Evolutionary conservation across 306 rosid genomes (phyloP), one percentile per base, ranked within the genome.

Genomic region (Cucurbita pepo): DNA sequence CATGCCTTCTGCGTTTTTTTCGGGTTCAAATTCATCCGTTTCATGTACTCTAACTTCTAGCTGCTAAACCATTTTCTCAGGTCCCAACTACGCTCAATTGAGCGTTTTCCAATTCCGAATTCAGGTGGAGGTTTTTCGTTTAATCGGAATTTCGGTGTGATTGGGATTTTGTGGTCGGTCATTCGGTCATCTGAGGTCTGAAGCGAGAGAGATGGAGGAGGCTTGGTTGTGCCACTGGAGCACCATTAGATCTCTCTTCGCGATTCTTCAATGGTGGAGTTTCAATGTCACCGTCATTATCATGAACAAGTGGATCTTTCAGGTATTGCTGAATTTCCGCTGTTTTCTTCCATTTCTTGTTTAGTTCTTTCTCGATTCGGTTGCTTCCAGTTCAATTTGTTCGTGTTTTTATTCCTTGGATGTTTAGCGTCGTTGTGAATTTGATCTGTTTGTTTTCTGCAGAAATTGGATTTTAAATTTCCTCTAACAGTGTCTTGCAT

Each of bases 221-320:
- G 71, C 79, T 80, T 48, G 81, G 71, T 34, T 87, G 79, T 87
- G 79, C 66, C 91, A 90, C 76, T 90, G 91, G 97, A 86, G 74
- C 78, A 84, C 81, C 11, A 7, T 88, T 83, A 87, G 96, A 93
- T 93, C 98, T 82, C 89, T 93, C 37, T 69, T 93, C 13, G 91
- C 94, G 14, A 90, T 93, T 76, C 81, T 93, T 79, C 98, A 93
- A 73, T 93, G 98, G 98, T 93, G 98, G 98, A 75, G 78, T 48
- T 93, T 93, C 88, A 93, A 93, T 71, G 98, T 93, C 83, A 83
- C 96, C 43, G 96, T 93, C 1, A 90, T 93, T 74, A 90, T 93
- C 79, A 86, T 93, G 78, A 93, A 93, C 91, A 93, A 93, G 81
- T 93, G 98, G 98, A 93, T 93, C 96, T 93, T 93, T 73, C 98